Evolutionary conservation across 2,329 filamentous ascomycete species (phyloP).

Genomic region (Penicillium sp.): DNA sequence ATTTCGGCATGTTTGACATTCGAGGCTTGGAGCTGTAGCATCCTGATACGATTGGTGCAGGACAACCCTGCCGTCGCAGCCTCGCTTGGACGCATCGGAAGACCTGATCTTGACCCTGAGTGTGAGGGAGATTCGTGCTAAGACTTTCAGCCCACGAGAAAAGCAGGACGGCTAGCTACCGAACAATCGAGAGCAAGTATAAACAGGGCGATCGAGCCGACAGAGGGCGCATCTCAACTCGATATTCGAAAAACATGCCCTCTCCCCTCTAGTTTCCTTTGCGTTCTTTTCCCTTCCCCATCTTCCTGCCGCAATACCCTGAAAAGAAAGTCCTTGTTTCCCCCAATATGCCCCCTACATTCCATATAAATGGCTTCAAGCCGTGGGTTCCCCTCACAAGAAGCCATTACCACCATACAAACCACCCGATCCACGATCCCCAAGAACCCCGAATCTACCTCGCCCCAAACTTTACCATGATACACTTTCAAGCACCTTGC

Average conservation of each 20-base stretch:
- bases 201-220: conserved; percentile 14
- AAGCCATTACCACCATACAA: conserved; percentile 9
- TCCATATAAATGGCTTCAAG: conserved; percentile 18
- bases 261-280: conserved; percentile 8
- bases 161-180: conserved; percentile 12
- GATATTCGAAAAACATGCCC: conserved; percentile 6
- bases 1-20: conserved; percentile 13
- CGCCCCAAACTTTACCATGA: conserved; percentile 13
- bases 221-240: conserved; percentile 12
- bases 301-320: conserved; percentile 5
- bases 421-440: conserved; percentile 5
- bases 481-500: conserved; percentile 18
- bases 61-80: conserved; percentile 18
- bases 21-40: conserved; percentile 17
- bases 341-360: conserved; percentile 17
- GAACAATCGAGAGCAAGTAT: conserved; percentile 17
- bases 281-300: conserved; percentile 3
- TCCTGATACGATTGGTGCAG: conserved; percentile 20
- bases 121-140: conserved; percentile 14
- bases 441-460: conserved; percentile 10
- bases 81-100: conserved; percentile 19
- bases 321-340: conserved; percentile 4
- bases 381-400: conserved; percentile 14
- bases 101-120: conserved; percentile 4
- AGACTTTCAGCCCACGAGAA: conserved; percentile 12